Conservation (phyloP, 306 rosid genomes). For the Begonia fuchsioides region DNA sequence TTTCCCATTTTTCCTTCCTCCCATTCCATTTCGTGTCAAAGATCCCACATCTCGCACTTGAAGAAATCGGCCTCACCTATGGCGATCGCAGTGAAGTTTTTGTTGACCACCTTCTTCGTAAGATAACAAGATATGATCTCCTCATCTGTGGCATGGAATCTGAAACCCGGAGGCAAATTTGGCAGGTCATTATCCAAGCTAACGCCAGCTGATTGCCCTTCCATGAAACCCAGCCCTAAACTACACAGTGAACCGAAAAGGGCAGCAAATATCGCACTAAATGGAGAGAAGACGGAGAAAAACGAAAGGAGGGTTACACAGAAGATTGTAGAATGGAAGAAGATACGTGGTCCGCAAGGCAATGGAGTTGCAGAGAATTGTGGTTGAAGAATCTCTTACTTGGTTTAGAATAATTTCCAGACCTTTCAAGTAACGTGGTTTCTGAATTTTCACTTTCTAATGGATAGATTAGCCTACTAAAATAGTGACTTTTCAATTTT, state of each 20-base stretch:
- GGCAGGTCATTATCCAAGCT: conserved; percentile 8
- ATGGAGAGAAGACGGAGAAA: neutral
- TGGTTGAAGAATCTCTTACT: neutral
- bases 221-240: neutral
- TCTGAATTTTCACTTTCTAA: too few species aligned
- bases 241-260: neutral
- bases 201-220: neutral
- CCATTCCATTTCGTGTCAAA: too few species aligned
- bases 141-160: conserved; percentile 89
- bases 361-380: neutral
- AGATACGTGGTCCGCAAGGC: conserved; percentile 4
- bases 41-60: conserved; percentile 93
- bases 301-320: neutral
- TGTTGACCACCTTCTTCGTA: conserved; percentile 39
- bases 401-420: neutral
- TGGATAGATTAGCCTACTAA: too few species aligned
- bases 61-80: conserved; percentile 84
- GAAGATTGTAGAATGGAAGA: neutral
- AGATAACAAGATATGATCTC: conserved; percentile 64
- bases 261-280: neutral
- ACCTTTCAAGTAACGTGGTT: too few species aligned
- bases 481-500: too few species aligned
- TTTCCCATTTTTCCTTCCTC: too few species aligned
- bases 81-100: conserved; percentile 56
- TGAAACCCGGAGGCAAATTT: conserved; percentile 84